Evolutionary conservation across 2,329 filamentous ascomycete species (phyloP), one percentile per base, ranked within the genome.

Genomic region (Metarhizium guizhouense): DNA sequence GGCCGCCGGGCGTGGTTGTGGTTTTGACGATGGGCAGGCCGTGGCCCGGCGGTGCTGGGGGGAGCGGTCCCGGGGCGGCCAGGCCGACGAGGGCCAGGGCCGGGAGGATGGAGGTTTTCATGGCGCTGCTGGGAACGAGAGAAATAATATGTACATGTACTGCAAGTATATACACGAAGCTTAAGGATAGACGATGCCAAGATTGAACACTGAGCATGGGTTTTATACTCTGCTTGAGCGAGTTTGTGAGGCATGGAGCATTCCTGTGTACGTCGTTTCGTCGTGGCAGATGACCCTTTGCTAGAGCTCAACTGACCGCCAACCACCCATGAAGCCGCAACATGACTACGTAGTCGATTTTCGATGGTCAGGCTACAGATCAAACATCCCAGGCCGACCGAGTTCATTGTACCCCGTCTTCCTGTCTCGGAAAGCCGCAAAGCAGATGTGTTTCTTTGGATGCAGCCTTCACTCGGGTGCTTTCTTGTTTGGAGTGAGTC

Each of bases 11-110:
- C 3, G 55, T 52, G 4, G 52, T 48, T 3, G 56, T 60, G 1
- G 57, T 61, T 20, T 59, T 56, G 54, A 62, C 55, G 20, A 61
- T 43, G 10, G 57, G 49, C 5, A 58, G 53, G 49, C 16, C 34
- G 50, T 56, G 54, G 40, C 32, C 42, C 16, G 29, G 38, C 6
- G 4, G 36, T 4, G 53, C 11, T 16, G n/a, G n/a, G 48, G 45
- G 10, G 45, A 48, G 20, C 14, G 48, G 54, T 16, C 49, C 43
- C 3, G 16, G 10, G 36, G 34, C n/a, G 18, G 34, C 43, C 16
- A 53, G 32, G 30, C 49, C 50, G 14, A n/a, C 43, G 43, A 45
- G 18, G 42, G 50, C 42, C 43, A 32, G 38, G 43, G 16, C 36
- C 32, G 10, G 25, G 16, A 51, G 11, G 14, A 40, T 42, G 25